Base-by-base conservation (phyloP, 768 basidiomycete species). In the Suillus weaverae region DNA sequence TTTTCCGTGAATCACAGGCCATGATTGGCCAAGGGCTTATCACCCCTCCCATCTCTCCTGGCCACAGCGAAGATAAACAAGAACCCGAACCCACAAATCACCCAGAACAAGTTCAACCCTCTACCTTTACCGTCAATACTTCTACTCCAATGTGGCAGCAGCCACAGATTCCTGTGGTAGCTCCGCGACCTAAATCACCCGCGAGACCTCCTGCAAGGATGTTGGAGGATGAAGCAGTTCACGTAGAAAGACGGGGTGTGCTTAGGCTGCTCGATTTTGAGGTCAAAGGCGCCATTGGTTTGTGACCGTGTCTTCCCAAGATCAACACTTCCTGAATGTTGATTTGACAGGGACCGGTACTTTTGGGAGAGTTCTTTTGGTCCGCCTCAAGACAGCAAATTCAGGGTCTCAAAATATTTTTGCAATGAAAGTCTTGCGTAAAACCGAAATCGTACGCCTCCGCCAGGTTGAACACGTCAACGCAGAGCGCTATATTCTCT, bases 391-490 rank as follows among this genome's bases (percentile, higher is more conserved):
- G 67, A 76, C 85, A 3, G 85, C 86, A 65, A 85, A 79, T 66
- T 61, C 77, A 3, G 77, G 74, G 5, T 70, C 74, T 56, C 71
- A 73, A 46, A 80, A 79, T 44, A 85, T 88, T 73, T 96, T 92
- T 71, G 94, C 94, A 11, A 85, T 97, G 86, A 96, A 96, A 76
- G 89, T 96, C 18, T 84, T 96, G 46, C 88, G 88, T 67, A 96
- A 97, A 77, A 85, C 86, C 4, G 91, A 94, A 69, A 88, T 95
- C 62, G 90, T 95, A 60, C 87, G 89, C 56, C 85, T 99, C 57
- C 92, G 96, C 53, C 97, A 99, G 75, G 92, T 99, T 61, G 95
- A 98, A 74, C 97, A 99, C 75, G 96, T 99, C 71, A 98, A 97
- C 72, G 94, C 94, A 10, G 97, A 99, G 75, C 89, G 96, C 26